A percentile compares a stretch with the other conserved stretches of the same genome.
These are phyloP conservation scores for Torulaspora pretoriensis DNA, from an alignment of 1,139 yeast species.

Conservation along the genomic window DNA sequence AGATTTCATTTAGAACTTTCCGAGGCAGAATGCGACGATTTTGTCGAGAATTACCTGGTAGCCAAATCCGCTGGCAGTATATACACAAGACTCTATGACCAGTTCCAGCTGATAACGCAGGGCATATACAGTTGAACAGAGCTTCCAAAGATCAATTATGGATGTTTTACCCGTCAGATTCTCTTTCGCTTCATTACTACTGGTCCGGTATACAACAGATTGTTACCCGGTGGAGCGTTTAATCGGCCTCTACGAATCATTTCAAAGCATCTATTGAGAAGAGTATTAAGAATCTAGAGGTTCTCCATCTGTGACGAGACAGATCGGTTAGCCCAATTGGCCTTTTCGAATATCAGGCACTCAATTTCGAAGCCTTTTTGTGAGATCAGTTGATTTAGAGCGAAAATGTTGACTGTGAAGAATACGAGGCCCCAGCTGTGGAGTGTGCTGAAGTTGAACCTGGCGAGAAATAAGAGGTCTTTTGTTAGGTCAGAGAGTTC, in stretches of 20 bases:
- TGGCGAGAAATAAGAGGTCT: not conserved
- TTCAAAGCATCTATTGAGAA: too few relatives aligned
- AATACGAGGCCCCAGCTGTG: constrained; percentile 1
- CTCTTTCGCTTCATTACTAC: not conserved
- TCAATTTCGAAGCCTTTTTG: too few relatives aligned
- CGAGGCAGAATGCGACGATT: constrained; percentile 69
- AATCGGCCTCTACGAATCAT: too few relatives aligned
- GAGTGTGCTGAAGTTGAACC: not conserved
- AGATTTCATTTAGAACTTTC: constrained; percentile 71
- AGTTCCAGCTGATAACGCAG: constrained; percentile 87
- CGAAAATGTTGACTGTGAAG: constrained; percentile 1
- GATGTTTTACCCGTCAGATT: too few relatives aligned
- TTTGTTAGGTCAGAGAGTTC: constrained; percentile 7
- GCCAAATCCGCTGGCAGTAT: constrained; percentile 82
- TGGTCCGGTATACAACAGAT: not conserved
- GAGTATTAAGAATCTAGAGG: too few relatives aligned
- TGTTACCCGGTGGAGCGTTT: too few relatives aligned
- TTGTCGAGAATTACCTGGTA: constrained; percentile 70
- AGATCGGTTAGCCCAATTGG: too few relatives aligned
- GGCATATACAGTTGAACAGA: constrained; percentile 67
- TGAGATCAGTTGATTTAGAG: too few relatives aligned
- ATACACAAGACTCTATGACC: constrained; percentile 89
- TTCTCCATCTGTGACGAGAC: too few relatives aligned
- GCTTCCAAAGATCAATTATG: not conserved
- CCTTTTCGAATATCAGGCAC: too few relatives aligned